Percentiles rank a stretch among this genome's conserved stretches.
Evolutionary conservation across 2,329 filamentous ascomycete genomes (phyloP).

Genomic region (Penicillium sp.): DNA sequence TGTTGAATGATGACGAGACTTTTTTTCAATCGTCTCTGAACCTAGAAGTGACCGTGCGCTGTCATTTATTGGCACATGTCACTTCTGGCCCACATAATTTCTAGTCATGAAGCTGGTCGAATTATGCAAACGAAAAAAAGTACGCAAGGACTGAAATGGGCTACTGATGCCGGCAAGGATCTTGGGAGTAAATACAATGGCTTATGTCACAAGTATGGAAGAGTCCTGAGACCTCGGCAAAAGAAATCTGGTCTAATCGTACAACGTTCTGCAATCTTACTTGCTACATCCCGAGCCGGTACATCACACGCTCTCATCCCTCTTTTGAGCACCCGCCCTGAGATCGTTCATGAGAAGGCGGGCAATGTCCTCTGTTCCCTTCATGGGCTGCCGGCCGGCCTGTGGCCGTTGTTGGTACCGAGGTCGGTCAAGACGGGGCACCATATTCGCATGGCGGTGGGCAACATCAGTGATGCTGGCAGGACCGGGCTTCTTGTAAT

Average conservation of each 20-base stretch:
- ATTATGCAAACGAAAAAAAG: too few species aligned
- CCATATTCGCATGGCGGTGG: constrained; percentile 19
- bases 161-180: not conserved
- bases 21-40: too few species aligned
- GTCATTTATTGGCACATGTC: too few species aligned
- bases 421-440: constrained; percentile 28
- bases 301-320: not conserved
- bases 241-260: constrained; percentile 30
- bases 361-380: constrained; percentile 26
- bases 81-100: too few species aligned
- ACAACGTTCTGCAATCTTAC: constrained; percentile 20
- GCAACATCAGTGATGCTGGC: constrained; percentile 25
- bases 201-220: constrained; percentile 25
- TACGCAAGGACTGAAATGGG: too few species aligned
- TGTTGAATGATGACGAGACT: too few species aligned
- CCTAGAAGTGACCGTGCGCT: too few species aligned
- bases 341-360: constrained; percentile 28
- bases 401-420: constrained; percentile 16
- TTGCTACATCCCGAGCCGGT: constrained; percentile 1
- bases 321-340: constrained; percentile 13
- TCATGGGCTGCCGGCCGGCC: constrained; percentile 8
- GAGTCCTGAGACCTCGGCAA: constrained; percentile 24
- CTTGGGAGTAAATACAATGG: constrained; percentile 11
- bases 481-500: constrained; percentile 26
- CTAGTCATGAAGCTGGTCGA: too few species aligned